Conservation (phyloP, 192 early-diverging fungal genomes). For the Ambispora gerdemannii region DNA sequence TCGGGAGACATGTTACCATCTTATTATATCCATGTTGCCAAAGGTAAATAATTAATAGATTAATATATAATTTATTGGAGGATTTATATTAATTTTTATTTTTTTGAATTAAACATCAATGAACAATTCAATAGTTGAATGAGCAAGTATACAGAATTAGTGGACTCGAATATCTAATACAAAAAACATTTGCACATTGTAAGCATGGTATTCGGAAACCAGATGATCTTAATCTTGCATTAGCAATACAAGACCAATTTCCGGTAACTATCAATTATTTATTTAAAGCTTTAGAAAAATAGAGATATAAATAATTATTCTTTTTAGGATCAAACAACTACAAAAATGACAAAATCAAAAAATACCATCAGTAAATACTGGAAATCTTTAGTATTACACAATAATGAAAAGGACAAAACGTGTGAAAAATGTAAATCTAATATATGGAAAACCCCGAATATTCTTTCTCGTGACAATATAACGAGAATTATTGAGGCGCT, state of each 20-base stretch:
- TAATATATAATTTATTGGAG: not conserved
- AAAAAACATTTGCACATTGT: not conserved
- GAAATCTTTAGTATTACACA: no score
- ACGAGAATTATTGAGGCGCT: no score
- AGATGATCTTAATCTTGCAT: conserved; percentile 52
- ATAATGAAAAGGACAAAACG: no score
- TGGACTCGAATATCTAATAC: not conserved
- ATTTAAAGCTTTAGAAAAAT: not conserved
- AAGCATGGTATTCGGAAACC: conserved; percentile 43
- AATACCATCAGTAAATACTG: no score
- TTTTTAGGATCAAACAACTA: no score
- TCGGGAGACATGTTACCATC: conserved; percentile 70
- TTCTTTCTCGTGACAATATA: no score
- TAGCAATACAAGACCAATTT: conserved; percentile 43
- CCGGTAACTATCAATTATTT: conserved; percentile 16
- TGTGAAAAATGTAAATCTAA: no score
- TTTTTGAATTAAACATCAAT: conserved; percentile 20
- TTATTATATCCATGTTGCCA: conserved; percentile 59
- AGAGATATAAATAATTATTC: no score
- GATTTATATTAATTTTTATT: not conserved
- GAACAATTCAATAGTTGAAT: conserved; percentile 12
- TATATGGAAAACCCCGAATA: no score
- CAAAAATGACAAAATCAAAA: no score
- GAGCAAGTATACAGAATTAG: conserved; percentile 3
- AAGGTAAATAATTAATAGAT: conserved; percentile 37